Percentiles rank a stretch among this genome's conserved stretches.
These are phyloP conservation scores for Mortierella antarctica DNA, from an alignment of 192 early-diverging fungal species.

Conservation along the genomic window DNA sequence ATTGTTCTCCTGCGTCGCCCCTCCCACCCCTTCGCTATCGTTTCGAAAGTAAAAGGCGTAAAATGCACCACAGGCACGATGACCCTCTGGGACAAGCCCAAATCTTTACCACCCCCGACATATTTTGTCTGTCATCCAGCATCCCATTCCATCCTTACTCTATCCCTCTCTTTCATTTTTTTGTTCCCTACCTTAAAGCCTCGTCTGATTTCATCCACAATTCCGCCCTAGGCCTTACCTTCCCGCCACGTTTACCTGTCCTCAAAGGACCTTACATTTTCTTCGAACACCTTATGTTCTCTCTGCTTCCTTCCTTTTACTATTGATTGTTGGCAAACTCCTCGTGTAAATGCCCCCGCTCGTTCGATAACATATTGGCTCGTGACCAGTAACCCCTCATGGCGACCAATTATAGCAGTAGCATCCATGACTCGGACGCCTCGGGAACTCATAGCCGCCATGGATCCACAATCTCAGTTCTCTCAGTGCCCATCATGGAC, in stretches of 20 bases:
- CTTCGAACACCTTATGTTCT: too few species aligned
- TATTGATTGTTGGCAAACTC: background rate
- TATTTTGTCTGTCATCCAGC: too few species aligned
- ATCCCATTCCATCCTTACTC: slow-evolving; percentile 32
- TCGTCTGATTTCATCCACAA: background rate
- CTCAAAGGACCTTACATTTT: background rate
- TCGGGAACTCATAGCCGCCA: background rate
- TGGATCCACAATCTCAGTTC: slow-evolving; percentile 16
- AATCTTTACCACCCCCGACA: too few species aligned
- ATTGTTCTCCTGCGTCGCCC: too few species aligned
- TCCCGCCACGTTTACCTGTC: background rate
- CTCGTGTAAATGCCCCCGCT: too few species aligned
- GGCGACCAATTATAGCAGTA: background rate
- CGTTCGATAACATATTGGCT: too few species aligned
- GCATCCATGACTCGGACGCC: background rate
- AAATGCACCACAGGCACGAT: too few species aligned
- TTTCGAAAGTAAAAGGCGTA: too few species aligned
- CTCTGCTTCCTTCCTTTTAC: background rate
- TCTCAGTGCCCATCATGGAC: slow-evolving; percentile 32
- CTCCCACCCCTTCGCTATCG: too few species aligned
- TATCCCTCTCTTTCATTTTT: background rate
- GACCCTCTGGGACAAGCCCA: too few species aligned
- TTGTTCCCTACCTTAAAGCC: background rate
- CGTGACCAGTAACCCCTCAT: background rate
- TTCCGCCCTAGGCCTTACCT: background rate